phyloP scores from a whole-genome alignment of 1,284 basidiomycete genomes.

The Papiliotrema fonsecae region DNA sequence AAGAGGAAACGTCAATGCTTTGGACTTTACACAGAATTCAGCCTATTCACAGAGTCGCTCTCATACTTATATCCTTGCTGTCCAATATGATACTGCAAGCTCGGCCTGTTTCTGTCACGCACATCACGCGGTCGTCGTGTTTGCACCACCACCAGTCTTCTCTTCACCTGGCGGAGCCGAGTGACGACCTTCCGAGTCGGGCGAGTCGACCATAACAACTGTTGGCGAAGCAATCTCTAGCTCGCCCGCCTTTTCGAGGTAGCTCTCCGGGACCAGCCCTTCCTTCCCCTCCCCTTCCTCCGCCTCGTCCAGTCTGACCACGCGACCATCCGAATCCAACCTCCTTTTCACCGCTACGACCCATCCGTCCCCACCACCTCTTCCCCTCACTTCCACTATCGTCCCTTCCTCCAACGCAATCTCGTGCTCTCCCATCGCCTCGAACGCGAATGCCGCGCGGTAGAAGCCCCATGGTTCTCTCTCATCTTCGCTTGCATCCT shows the following conservation, averaged over 20 bases:
- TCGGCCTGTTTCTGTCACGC: too few relatives aligned
- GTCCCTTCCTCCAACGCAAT: constrained; percentile 41
- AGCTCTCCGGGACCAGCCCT: constrained; percentile 46
- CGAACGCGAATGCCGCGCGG: constrained; percentile 40
- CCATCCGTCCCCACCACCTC: constrained; percentile 46
- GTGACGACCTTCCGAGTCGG: too few relatives aligned
- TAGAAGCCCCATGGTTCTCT: constrained; percentile 39
- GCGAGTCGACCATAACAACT: too few relatives aligned
- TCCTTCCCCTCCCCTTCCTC: constrained; percentile 10
- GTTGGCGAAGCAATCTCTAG: constrained; percentile 2
- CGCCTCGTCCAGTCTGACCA: constrained; percentile 4
- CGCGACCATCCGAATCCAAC: constrained; percentile 10
- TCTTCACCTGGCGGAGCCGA: too few relatives aligned
- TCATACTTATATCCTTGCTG: too few relatives aligned
- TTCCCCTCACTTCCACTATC: constrained; percentile 36
- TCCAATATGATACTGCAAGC: too few relatives aligned
- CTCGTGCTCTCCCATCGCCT: constrained; percentile 41
- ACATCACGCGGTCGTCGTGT: too few relatives aligned
- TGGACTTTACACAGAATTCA: too few relatives aligned
- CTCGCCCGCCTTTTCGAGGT: constrained; percentile 32
- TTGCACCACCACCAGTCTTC: too few relatives aligned
- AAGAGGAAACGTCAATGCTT: too few relatives aligned
- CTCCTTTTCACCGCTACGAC: constrained; percentile 37
- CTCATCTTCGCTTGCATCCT: constrained; percentile 12
- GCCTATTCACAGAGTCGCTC: too few relatives aligned